A percentile compares a stretch with the other conserved stretches of the same genome.
These are phyloP conservation scores for Polyporus tsugae DNA, from an alignment of 1,284 basidiomycete species.

Conservation along the genomic window DNA sequence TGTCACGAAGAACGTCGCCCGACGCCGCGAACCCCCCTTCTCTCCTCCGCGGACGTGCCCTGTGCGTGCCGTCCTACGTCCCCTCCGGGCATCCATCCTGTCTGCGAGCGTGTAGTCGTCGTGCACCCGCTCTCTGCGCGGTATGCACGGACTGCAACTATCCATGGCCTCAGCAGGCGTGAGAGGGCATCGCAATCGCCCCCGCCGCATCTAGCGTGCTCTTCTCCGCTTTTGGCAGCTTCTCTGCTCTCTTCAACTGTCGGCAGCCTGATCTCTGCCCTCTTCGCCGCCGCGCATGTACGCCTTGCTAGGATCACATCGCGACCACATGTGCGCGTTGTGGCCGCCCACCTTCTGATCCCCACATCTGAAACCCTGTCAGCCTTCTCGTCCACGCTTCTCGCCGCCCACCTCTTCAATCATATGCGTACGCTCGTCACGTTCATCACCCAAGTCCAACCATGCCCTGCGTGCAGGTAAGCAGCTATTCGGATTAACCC, in stretches of 20 bases:
- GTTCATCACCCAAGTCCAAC: neutral
- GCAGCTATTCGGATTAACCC: neutral
- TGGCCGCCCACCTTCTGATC: constrained; percentile 11
- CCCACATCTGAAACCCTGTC: constrained; percentile 8
- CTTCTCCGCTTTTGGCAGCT: constrained; percentile 8
- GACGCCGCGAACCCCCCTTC: constrained; percentile 1
- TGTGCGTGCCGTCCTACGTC: neutral
- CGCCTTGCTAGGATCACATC: constrained; percentile 17
- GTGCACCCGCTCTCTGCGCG: neutral
- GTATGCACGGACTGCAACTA: constrained; percentile 1
- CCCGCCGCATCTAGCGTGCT: constrained; percentile 2
- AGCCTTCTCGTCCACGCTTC: constrained; percentile 3
- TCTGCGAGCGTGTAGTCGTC: constrained; percentile 1
- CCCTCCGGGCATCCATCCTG: constrained; percentile 2
- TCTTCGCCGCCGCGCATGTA: constrained; percentile 4
- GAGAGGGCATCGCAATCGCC: neutral
- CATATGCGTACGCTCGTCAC: neutral
- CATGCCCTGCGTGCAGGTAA: neutral
- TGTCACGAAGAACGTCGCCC: constrained; percentile 16
- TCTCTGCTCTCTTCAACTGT: neutral
- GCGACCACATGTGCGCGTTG: constrained; percentile 13
- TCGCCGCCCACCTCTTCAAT: neutral
- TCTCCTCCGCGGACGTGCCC: constrained; percentile 15
- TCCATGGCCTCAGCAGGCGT: constrained; percentile 1
- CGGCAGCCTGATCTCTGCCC: neutral